These are phyloP conservation scores for Pestalotiopsis sp. DNA, from an alignment of 2,329 filamentous ascomycete genomes.

Conservation along the genomic window DNA sequence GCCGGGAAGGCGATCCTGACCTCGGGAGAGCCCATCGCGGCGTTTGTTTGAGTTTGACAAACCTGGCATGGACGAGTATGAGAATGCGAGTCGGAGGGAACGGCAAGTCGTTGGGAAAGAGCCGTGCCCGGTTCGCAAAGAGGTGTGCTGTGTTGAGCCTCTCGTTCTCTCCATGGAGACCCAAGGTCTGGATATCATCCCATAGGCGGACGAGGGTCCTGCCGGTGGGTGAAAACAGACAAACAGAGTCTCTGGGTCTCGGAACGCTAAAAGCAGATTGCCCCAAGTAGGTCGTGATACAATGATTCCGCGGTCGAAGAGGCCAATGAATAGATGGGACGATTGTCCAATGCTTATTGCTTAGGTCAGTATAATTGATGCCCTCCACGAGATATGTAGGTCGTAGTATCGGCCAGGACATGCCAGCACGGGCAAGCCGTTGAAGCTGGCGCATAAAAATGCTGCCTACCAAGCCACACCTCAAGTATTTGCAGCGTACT, in stretches of 20 bases:
- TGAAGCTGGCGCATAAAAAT: not conserved
- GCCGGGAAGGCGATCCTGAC: not conserved
- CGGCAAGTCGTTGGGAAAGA: not conserved
- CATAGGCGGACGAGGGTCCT: too few relatives aligned
- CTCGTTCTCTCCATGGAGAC: too few relatives aligned
- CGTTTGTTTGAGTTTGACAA: not conserved
- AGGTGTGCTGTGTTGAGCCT: not conserved
- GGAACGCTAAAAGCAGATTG: not conserved
- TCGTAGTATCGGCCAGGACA: not conserved
- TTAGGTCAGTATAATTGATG: not conserved
- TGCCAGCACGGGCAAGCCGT: not conserved
- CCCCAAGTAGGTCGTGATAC: not conserved
- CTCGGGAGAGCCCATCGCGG: not conserved
- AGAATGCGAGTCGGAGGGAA: not conserved
- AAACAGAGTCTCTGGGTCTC: not conserved
- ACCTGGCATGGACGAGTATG: not conserved
- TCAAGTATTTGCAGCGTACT: not conserved
- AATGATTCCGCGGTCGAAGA: not conserved
- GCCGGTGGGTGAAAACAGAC: too few relatives aligned
- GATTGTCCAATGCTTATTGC: not conserved
- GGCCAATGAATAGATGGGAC: not conserved
- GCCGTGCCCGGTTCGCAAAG: not conserved
- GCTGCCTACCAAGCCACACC: too few relatives aligned
- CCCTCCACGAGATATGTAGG: not conserved
- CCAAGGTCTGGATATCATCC: too few relatives aligned